Percentiles rank a stretch among this genome's conserved stretches.
These are phyloP conservation scores for Combretum micranthum DNA, from an alignment of 345 rosid genomes.

Conservation along the genomic window DNA sequence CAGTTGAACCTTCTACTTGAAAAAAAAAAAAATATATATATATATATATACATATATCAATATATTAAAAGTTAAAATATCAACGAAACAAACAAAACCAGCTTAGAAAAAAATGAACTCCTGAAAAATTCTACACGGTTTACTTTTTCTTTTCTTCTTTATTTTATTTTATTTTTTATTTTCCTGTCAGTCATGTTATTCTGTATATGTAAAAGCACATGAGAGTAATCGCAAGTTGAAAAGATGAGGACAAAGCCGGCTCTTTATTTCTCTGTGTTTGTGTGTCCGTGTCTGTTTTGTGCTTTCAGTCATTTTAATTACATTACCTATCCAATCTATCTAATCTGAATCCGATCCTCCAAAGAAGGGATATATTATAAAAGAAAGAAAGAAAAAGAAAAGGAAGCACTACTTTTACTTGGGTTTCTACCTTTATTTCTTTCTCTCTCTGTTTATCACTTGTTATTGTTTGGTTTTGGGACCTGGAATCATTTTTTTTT, in stretches of 20 bases:
- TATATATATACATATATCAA: no score
- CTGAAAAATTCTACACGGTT: no score
- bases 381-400: slow-evolving; percentile 1
- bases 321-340: background rate
- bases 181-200: no score
- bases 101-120: no score
- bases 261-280: slow-evolving; percentile 4
- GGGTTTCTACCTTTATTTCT: background rate
- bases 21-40: no score
- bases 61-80: no score
- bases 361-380: background rate
- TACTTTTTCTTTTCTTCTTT: no score
- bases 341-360: background rate
- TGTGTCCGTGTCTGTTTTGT: background rate
- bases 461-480: slow-evolving; percentile 3
- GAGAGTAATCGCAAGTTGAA: background rate
- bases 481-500: slow-evolving; percentile 14
- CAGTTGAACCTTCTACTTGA: no score
- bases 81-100: no score
- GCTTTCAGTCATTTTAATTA: background rate
- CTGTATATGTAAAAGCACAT: background rate
- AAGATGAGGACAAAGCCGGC: slow-evolving; percentile 27
- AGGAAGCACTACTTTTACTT: background rate
- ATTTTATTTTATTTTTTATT: no score
- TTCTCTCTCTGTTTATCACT: background rate